phyloP scores from a whole-genome alignment of 1,284 basidiomycete species.

The Ustilago hordei region DNA sequence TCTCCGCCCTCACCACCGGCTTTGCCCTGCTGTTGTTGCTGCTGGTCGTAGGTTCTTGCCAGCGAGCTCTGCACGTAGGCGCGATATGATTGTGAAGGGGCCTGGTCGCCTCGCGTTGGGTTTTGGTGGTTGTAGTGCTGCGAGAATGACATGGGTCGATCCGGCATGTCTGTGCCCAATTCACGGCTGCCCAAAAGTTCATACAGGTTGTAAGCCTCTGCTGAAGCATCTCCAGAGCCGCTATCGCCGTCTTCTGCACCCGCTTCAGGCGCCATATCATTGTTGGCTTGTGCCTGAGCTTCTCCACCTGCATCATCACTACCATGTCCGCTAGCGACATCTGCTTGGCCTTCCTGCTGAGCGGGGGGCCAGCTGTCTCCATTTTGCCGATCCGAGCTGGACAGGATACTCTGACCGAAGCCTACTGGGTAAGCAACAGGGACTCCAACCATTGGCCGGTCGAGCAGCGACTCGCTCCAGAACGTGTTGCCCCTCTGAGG shows the following conservation, averaged over 20 bases:
- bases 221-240: conserved; percentile 17
- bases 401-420: conserved; percentile 30
- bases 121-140: conserved; percentile 57
- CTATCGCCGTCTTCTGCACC: conserved; percentile 14
- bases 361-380: conserved; percentile 24
- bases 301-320: conserved; percentile 8
- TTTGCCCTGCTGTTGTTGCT: conserved; percentile 30
- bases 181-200: conserved; percentile 42
- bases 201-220: conserved; percentile 45
- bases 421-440: conserved; percentile 50
- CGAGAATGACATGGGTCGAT: conserved; percentile 55
- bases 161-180: conserved; percentile 31
- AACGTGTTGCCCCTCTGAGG: conserved; percentile 41
- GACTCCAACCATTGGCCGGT: conserved; percentile 45
- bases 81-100: conserved; percentile 40
- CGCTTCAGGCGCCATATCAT: conserved; percentile 9
- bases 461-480: conserved; percentile 51
- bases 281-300: conserved; percentile 15
- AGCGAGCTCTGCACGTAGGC: conserved; percentile 48
- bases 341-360: conserved; percentile 16
- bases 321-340: not conserved
- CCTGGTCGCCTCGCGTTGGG: conserved; percentile 38
- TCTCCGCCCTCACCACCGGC: conserved; percentile 14
- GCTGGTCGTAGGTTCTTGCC: conserved; percentile 50
- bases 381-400: conserved; percentile 31